phyloP scores from a whole-genome alignment of 352 stramenopile species.

The Globisporangium okanoganense region DNA sequence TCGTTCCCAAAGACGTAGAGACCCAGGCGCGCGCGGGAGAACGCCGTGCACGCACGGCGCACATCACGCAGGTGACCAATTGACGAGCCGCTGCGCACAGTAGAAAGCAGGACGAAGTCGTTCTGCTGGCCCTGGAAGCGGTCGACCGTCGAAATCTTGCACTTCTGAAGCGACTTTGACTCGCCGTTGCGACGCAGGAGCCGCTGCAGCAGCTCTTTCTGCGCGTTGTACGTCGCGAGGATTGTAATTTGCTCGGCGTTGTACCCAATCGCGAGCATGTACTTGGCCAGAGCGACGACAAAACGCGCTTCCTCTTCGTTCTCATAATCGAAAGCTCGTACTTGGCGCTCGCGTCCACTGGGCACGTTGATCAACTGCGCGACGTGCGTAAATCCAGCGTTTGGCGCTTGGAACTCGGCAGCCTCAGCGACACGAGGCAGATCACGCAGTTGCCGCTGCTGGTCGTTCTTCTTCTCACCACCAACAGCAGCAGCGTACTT shows the following conservation, averaged over 20 bases:
- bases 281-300: conserved; percentile 90
- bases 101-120: conserved; percentile 93
- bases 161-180: conserved; percentile 11
- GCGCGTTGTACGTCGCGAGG: conserved; percentile 94
- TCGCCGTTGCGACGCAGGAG: conserved; percentile 48
- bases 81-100: conserved; percentile 83
- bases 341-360: conserved; percentile 53
- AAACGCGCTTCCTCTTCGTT: conserved; percentile 96
- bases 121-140: conserved; percentile 96
- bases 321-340: conserved; percentile 89
- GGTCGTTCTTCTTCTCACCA: background rate
- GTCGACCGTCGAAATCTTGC: conserved; percentile 90
- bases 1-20: conserved; percentile 92
- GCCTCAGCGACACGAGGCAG: conserved; percentile 5
- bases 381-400: conserved; percentile 87
- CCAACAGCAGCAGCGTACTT: background rate
- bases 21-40: conserved; percentile 90
- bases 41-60: conserved; percentile 88
- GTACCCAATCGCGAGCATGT: conserved; percentile 93
- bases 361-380: conserved; percentile 90
- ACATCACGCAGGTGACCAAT: conserved; percentile 92
- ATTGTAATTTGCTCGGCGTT: conserved; percentile 89
- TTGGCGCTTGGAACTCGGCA: conserved; percentile 52
- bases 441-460: background rate
- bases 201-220: conserved; percentile 90